Base-by-base conservation (phyloP, 1,284 basidiomycete species). In the Leccinum fallax region DNA sequence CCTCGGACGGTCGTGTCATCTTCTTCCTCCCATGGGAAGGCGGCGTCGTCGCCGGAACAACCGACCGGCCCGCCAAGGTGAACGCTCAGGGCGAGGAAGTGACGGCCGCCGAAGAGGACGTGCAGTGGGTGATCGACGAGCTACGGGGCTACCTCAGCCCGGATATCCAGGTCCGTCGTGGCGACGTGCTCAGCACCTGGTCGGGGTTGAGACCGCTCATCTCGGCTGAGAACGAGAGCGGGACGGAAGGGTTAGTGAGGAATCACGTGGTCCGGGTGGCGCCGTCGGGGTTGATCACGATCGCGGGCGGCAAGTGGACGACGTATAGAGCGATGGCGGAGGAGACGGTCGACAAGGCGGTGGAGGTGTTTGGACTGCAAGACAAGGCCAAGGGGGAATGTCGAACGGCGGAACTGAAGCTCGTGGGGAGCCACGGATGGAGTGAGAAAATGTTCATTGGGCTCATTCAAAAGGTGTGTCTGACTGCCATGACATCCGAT, bases 1-100 rank as follows among this genome's bases (percentile, higher is more conserved):
- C 97, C 8, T 95, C 93, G 0, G 97, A 99, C 69, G 97, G 97
- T 1, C 90, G 97, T 52, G 96, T 99, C 63, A 97, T 98, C 74
- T 99, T 98, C 85, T 98, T 98, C 86, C 85, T 99, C 21, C 97
- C 97, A 0, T 99, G 97, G 97, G 92, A 98, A 79, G 97, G 97
- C 24, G 94, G 93, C 78, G 96, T 95, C 55, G 97, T 99, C 65
- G 97, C 97, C 3, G 97, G 96, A 28, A 98, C 97, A 5, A 99
- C 97, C 19, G 97, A 99, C 76, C 86, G 92, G 0, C 91, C 94
- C 0, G 88, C 92, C 1, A 77, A 78, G 3, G 92, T 98, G 61
- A 84, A 86, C 58, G 83, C 63, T 1, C 64, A 71, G 15, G 67
- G 67, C 9, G 71, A 87, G 55, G 89, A 97, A 70, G 96, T 97